phyloP scores from a whole-genome alignment of 2,329 filamentous ascomycete species.

The Aspergillus ochraceus region DNA sequence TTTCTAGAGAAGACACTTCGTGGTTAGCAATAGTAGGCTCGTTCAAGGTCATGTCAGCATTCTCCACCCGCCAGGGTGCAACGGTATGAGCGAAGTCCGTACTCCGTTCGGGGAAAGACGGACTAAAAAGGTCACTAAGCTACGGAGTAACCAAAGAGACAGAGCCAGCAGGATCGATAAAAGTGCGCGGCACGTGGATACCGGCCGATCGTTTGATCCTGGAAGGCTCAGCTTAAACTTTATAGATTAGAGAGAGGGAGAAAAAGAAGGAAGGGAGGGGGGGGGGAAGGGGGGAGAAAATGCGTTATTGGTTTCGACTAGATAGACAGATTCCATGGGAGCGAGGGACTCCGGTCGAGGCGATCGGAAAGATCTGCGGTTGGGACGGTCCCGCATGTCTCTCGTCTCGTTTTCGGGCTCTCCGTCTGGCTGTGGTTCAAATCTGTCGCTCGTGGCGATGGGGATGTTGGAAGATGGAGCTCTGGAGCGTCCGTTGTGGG shows the following conservation, averaged over 20 bases:
- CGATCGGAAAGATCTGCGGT: not conserved
- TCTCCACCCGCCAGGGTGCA: not conserved
- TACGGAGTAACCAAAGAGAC: not conserved
- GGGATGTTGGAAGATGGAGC: not conserved
- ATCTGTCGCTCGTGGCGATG: not conserved
- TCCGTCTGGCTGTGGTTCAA: not conserved
- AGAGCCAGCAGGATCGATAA: conserved; percentile 13
- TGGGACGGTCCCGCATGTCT: not conserved
- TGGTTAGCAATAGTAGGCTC: not conserved
- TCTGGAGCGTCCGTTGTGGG: not conserved
- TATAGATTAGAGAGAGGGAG: not conserved
- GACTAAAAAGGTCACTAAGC: not conserved
- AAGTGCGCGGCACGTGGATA: conserved; percentile 10
- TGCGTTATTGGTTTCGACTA: not conserved
- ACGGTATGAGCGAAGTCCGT: not conserved
- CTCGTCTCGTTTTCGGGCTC: not conserved
- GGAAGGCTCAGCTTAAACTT: conserved; percentile 5
- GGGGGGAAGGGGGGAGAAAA: not conserved
- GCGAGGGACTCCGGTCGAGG: not conserved
- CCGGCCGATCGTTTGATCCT: conserved; percentile 10
- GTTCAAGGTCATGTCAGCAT: not conserved
- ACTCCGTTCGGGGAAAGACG: not conserved
- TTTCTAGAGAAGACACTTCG: not conserved
- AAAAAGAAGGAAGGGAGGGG: not conserved
- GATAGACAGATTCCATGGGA: not conserved